Conservation (phyloP, 2,329 filamentous ascomycete genomes). For the Fusarium paranaense region DNA sequence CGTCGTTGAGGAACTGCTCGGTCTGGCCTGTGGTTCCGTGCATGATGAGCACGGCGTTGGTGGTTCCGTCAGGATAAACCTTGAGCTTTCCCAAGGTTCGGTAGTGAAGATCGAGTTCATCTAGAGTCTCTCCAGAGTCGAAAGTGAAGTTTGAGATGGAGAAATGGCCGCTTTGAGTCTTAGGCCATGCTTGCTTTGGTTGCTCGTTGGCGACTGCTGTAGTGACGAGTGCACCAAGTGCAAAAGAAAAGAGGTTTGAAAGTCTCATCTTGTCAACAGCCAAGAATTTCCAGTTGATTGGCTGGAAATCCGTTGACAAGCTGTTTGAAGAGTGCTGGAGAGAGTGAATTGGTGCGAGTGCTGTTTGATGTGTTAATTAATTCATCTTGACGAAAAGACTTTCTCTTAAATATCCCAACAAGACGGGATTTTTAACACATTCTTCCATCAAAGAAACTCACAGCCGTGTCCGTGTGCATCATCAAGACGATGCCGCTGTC, state of each 20-base stretch:
- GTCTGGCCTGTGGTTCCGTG: background rate
- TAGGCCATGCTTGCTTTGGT: background rate
- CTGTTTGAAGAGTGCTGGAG: background rate
- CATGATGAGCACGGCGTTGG: constrained; percentile 22
- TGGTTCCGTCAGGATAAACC: constrained; percentile 7
- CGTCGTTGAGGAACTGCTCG: constrained; percentile 12
- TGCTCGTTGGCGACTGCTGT: background rate
- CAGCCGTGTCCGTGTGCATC: background rate
- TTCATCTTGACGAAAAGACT: background rate
- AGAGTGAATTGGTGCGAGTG: background rate
- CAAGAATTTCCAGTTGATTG: background rate
- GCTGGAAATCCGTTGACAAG: background rate
- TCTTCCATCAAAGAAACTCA: background rate
- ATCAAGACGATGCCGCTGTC: background rate
- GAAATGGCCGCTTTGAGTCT: background rate
- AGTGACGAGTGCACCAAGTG: background rate
- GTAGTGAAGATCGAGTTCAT: constrained; percentile 17
- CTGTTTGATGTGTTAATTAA: background rate
- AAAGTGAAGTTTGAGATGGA: constrained; percentile 13
- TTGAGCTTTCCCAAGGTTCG: constrained; percentile 29
- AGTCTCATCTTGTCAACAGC: background rate
- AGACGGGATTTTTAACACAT: background rate
- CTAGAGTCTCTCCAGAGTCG: constrained; percentile 1
- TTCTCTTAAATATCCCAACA: background rate
- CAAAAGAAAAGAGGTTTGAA: background rate